A percentile compares a stretch with the other conserved stretches of the same genome.
Conservation (phyloP, 2,329 filamentous ascomycete genomes). For the Fusarium neocosmosporiellum region DNA sequence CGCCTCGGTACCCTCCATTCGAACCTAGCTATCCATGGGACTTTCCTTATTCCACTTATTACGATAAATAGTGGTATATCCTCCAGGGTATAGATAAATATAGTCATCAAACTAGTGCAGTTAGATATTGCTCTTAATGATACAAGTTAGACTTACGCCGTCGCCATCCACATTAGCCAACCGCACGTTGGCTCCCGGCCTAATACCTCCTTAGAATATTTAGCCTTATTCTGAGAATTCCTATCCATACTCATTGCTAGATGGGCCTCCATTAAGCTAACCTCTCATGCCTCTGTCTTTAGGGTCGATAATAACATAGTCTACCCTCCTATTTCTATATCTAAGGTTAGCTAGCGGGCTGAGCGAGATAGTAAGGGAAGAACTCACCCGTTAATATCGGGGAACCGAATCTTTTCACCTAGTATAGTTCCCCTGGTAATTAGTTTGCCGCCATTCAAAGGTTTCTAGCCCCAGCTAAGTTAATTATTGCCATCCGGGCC, state of each 20-base stretch:
- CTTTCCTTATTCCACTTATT: neutral
- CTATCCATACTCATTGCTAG: neutral
- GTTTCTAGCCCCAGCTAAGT: neutral
- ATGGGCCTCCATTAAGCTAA: neutral
- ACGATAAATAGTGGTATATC: neutral
- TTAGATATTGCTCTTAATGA: constrained; percentile 1
- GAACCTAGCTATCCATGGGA: neutral
- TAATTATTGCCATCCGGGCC: neutral
- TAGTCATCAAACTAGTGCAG: neutral
- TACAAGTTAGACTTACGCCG: constrained; percentile 24
- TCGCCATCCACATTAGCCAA: constrained; percentile 40
- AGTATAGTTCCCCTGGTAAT: neutral
- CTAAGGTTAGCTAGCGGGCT: neutral
- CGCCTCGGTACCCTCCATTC: neutral
- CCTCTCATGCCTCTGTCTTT: neutral
- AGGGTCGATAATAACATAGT: neutral
- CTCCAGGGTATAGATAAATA: neutral
- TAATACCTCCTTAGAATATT: constrained; percentile 11
- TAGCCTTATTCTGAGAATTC: neutral
- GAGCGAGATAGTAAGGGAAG: neutral
- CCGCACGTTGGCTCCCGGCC: constrained; percentile 25
- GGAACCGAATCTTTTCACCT: neutral
- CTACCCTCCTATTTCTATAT: neutral
- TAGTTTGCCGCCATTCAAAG: constrained; percentile 1
- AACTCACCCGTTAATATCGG: neutral